These are phyloP conservation scores for Agrocybe praecox DNA, from an alignment of 768 basidiomycete species.

Conservation along the genomic window DNA sequence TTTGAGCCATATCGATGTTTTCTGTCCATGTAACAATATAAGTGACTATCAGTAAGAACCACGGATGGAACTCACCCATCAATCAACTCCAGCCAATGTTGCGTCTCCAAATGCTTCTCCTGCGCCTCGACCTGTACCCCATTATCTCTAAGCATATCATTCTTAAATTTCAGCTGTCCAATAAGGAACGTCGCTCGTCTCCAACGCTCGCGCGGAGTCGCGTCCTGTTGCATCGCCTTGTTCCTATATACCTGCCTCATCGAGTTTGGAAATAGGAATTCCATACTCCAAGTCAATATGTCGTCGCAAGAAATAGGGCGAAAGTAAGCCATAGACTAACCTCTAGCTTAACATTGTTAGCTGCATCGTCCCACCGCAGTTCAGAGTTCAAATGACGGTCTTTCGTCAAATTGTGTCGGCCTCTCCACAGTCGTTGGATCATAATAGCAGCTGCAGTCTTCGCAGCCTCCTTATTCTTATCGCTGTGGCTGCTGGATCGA, in stretches of 20 bases:
- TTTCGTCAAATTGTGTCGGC: conserved; percentile 24
- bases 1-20: conserved; percentile 70
- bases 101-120: conserved; percentile 54
- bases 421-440: conserved; percentile 44
- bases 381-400: conserved; percentile 29
- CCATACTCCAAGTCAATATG: neutral
- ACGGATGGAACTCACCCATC: conserved; percentile 43
- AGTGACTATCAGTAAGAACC: neutral
- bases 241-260: conserved; percentile 36
- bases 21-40: conserved; percentile 19
- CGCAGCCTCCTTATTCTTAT: conserved; percentile 19
- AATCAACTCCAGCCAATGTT: conserved; percentile 67
- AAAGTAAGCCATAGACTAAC: conserved; percentile 22
- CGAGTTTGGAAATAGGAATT: neutral
- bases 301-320: neutral
- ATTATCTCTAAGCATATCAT: conserved; percentile 34
- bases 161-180: conserved; percentile 42
- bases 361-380: conserved; percentile 41
- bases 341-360: conserved; percentile 35
- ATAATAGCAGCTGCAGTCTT: conserved; percentile 31
- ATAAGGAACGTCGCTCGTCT: conserved; percentile 45
- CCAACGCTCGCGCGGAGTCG: conserved; percentile 49
- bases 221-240: conserved; percentile 46
- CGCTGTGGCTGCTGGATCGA: neutral
- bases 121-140: conserved; percentile 34